Percentiles rank a stretch among this genome's conserved stretches.
Evolutionary conservation across 2,329 filamentous ascomycete genomes (phyloP).

Genomic region (Daldinia sp.): DNA sequence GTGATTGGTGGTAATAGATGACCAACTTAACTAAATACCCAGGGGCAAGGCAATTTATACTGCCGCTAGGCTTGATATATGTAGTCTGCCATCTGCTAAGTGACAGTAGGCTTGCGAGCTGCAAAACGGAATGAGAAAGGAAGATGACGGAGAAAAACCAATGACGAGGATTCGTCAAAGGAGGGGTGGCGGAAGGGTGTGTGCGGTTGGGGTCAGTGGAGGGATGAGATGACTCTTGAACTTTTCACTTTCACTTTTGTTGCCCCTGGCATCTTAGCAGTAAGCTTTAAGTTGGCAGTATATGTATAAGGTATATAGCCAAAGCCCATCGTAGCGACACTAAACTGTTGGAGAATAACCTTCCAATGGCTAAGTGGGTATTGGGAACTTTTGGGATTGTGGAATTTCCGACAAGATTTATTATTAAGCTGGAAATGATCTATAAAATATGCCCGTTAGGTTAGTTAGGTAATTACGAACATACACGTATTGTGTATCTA

Average conservation of each 20-base stretch:
- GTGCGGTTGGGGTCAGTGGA: background rate
- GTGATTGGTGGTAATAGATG: background rate
- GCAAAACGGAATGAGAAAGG: conserved; percentile 8
- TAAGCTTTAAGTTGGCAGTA: too few relatives aligned
- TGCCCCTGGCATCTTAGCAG: conserved; percentile 19
- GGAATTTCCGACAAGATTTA: too few relatives aligned
- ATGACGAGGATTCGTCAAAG: conserved; percentile 1
- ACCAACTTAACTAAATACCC: background rate
- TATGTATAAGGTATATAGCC: too few relatives aligned
- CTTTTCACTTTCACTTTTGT: conserved; percentile 25
- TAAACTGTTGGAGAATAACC: too few relatives aligned
- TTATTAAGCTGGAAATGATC: too few relatives aligned
- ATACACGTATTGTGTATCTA: too few relatives aligned
- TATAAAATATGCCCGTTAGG: too few relatives aligned
- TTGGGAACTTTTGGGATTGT: too few relatives aligned
- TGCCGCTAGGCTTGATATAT: conserved; percentile 14
- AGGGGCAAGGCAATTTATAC: conserved; percentile 1
- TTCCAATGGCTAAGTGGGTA: too few relatives aligned
- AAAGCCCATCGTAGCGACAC: too few relatives aligned
- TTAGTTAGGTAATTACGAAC: too few relatives aligned
- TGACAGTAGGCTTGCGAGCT: conserved; percentile 3
- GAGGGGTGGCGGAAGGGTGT: background rate
- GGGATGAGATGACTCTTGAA: conserved; percentile 32
- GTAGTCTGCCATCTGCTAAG: conserved; percentile 20
- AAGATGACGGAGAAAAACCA: background rate